Evolutionary conservation across 2,329 filamentous ascomycete genomes (phyloP), one percentile per base, ranked within the genome.

Genomic region (Hypoxylon sp.): DNA sequence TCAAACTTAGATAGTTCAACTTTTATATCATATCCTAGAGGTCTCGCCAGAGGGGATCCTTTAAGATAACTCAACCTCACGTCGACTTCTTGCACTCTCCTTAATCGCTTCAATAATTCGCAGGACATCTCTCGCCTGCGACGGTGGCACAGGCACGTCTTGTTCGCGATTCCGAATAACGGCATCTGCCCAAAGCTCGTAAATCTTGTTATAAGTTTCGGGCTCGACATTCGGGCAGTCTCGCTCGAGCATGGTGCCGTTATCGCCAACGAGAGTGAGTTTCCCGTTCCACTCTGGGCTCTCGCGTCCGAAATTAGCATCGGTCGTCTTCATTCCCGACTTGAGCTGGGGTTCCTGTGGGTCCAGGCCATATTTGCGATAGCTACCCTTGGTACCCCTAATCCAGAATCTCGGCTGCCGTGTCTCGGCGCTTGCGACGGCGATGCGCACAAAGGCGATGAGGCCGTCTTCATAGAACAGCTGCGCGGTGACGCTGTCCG

Each of bases 321-420:
- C 89, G 0, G 84, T 84, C 5, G 89, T 88, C 76, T 83, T 85
- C 72, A 87, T 79, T 7, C 92, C 92, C 1, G 81, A 83, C 77
- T 87, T 87, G 58, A 94, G 84, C 78, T 93, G 91, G 61, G 90
- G 87, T 80, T 96, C 93, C 79, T 95, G 92, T 1, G 88, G 82
- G 76, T 96, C 93, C 1, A 95, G 83, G 59, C 85, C 83, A 41
- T 82, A 80, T 84, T 94, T 95, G 82, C 87, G 90, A 80, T 90
- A 95, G 75, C 87, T 91, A 0, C 91, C 93, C 79, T 90, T 89
- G 17, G 87, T 87, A 21, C 93, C 93, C 25, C 92, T 84, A 9
- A 94, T 84, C 92, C 92, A 94, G 83, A 90, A 95, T 41, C 92
- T 83, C 65, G 91, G 82, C 81, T 95, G 92, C 67, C 87, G 82